Percentiles rank a stretch among this genome's conserved stretches.
These are phyloP conservation scores for Periconia digitata DNA, from an alignment of 2,329 filamentous ascomycete species.

Conservation along the genomic window DNA sequence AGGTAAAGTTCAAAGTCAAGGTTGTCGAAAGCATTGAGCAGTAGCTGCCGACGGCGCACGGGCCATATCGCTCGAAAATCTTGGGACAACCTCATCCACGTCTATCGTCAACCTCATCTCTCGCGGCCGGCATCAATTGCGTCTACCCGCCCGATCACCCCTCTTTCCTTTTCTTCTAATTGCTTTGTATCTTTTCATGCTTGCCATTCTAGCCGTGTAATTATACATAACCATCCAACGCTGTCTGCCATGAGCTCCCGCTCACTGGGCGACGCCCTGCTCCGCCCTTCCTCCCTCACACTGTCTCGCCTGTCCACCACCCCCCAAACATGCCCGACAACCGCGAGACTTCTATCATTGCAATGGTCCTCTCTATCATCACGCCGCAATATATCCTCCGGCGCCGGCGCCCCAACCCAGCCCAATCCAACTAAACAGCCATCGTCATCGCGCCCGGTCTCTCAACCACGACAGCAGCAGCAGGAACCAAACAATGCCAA, in stretches of 20 bases:
- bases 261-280: conserved; percentile 33
- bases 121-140: background rate
- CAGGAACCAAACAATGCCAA: conserved; percentile 1
- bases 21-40: too few species aligned
- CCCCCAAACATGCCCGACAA: conserved; percentile 1
- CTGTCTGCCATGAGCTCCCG: conserved; percentile 40
- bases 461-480: background rate
- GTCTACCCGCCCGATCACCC: background rate
- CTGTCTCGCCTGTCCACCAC: conserved; percentile 14
- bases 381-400: conserved; percentile 16
- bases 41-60: too few species aligned
- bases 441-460: too few species aligned
- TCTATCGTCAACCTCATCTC: background rate
- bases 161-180: background rate
- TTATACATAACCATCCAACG: background rate
- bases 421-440: too few species aligned
- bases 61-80: too few species aligned
- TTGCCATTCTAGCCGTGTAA: background rate
- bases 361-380: too few species aligned
- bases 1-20: too few species aligned
- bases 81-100: background rate
- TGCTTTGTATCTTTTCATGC: background rate
- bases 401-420: too few species aligned
- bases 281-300: conserved; percentile 29
- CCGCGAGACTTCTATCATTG: conserved; percentile 8